Percentiles rank a stretch among this genome's conserved stretches.
Conservation (phyloP, 2,329 filamentous ascomycete species). For the Claviceps paspali region DNA sequence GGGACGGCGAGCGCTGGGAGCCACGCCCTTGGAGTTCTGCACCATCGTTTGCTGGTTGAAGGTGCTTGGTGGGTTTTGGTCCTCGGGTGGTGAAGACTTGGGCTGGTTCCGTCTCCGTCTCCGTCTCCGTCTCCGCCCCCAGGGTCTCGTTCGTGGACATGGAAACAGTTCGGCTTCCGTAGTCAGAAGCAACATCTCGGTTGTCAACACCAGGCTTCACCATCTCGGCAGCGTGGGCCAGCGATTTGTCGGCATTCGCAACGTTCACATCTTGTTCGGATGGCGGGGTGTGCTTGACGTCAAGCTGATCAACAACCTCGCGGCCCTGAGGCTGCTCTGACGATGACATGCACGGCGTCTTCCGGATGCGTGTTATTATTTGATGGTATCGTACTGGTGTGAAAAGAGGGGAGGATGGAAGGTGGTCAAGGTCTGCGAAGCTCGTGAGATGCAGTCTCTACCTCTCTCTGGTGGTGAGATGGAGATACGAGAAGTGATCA, state of each 20-base stretch:
- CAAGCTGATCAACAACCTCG: slow-evolving; percentile 7
- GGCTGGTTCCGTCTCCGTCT: neutral
- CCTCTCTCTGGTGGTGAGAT: too few relatives aligned
- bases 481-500: too few relatives aligned
- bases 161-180: neutral
- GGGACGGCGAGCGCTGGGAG: neutral
- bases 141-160: neutral
- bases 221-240: neutral
- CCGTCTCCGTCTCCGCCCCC: neutral
- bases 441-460: too few relatives aligned
- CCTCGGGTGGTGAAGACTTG: neutral
- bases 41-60: neutral
- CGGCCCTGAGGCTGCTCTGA: slow-evolving; percentile 16
- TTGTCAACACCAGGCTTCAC: neutral
- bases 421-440: neutral
- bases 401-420: too few relatives aligned
- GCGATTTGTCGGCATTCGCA: neutral
- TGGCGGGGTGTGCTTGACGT: slow-evolving; percentile 3
- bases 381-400: neutral
- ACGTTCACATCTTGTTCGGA: slow-evolving; percentile 1
- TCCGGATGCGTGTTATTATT: neutral
- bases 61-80: neutral
- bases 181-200: neutral
- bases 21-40: neutral
- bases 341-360: slow-evolving; percentile 21